These are phyloP conservation scores for Calonectria pteridis DNA, from an alignment of 2,329 filamentous ascomycete genomes.

Conservation along the genomic window DNA sequence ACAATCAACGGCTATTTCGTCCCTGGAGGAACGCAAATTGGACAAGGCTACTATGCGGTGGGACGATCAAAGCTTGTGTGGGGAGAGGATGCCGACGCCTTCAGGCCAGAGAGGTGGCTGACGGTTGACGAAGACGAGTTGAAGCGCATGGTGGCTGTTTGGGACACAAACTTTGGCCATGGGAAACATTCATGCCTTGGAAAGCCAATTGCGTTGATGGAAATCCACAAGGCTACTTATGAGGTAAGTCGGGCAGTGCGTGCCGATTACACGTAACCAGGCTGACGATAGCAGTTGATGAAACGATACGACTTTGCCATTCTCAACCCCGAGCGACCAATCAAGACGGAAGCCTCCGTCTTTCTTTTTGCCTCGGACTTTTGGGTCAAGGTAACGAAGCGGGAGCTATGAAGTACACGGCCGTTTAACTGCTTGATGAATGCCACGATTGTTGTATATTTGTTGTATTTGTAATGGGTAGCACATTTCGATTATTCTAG, in stretches of 20 bases:
- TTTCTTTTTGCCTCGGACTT: slow-evolving; percentile 53
- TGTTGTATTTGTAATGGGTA: not conserved
- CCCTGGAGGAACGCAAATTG: slow-evolving; percentile 65
- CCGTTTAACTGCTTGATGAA: not conserved
- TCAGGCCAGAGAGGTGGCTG: slow-evolving; percentile 68
- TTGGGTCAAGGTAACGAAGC: slow-evolving; percentile 48
- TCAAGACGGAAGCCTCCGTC: slow-evolving; percentile 49
- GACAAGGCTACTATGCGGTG: slow-evolving; percentile 67
- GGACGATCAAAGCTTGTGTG: slow-evolving; percentile 62
- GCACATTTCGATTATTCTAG: not conserved
- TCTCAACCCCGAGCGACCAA: slow-evolving; percentile 49
- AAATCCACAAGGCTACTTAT: slow-evolving; percentile 61
- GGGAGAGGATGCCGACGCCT: slow-evolving; percentile 64
- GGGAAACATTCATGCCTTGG: slow-evolving; percentile 61
- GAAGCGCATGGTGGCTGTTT: slow-evolving; percentile 50
- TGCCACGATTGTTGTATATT: not conserved
- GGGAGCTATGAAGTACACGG: slow-evolving; percentile 10
- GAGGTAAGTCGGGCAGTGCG: slow-evolving; percentile 53
- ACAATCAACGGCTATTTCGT: slow-evolving; percentile 64
- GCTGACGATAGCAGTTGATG: slow-evolving; percentile 40
- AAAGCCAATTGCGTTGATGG: slow-evolving; percentile 61
- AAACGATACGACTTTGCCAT: slow-evolving; percentile 51
- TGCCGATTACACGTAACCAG: not conserved
- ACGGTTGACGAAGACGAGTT: slow-evolving; percentile 49
- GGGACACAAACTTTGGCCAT: slow-evolving; percentile 60